A percentile compares a stretch with the other conserved stretches of the same genome.
Conservation (phyloP, 1,284 basidiomycete species). For the Cryptococcus maquisensis region DNA sequence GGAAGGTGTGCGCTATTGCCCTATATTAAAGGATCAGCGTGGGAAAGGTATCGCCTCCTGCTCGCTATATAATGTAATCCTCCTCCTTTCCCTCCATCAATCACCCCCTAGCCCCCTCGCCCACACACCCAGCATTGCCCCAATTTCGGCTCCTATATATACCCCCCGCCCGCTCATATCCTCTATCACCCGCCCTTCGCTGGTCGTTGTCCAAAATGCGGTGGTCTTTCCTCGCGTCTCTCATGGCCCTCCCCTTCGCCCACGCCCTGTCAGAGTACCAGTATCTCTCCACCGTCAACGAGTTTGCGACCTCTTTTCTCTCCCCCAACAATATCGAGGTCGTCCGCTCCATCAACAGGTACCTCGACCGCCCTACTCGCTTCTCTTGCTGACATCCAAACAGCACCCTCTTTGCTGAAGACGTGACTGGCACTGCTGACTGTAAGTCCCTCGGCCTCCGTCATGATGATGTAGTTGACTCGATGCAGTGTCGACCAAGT, state of each 20-base stretch:
- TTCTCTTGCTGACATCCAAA: not conserved
- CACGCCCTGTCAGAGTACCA: not conserved
- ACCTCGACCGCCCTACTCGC: not conserved
- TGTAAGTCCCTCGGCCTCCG: slow-evolving; percentile 10
- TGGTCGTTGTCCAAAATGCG: no score
- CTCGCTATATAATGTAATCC: no score
- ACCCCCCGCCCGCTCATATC: no score
- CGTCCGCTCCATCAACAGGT: slow-evolving; percentile 16
- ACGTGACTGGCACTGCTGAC: slow-evolving; percentile 21
- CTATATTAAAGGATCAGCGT: no score
- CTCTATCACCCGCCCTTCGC: no score
- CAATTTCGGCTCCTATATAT: no score
- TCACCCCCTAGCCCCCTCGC: no score
- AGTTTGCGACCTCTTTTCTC: slow-evolving; percentile 16
- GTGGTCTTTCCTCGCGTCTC: not conserved
- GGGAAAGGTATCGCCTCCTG: no score
- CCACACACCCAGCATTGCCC: no score
- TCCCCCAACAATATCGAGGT: slow-evolving; percentile 14
- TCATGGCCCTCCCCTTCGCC: not conserved
- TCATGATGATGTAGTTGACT: not conserved
- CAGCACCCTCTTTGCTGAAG: slow-evolving; percentile 23
- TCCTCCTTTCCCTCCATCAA: no score
- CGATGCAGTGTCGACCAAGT: slow-evolving; percentile 13
- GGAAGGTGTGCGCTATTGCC: no score
- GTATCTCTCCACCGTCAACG: slow-evolving; percentile 1